Conservation (phyloP, 2,329 filamentous ascomycete species). For the Verticillium dahliae region DNA sequence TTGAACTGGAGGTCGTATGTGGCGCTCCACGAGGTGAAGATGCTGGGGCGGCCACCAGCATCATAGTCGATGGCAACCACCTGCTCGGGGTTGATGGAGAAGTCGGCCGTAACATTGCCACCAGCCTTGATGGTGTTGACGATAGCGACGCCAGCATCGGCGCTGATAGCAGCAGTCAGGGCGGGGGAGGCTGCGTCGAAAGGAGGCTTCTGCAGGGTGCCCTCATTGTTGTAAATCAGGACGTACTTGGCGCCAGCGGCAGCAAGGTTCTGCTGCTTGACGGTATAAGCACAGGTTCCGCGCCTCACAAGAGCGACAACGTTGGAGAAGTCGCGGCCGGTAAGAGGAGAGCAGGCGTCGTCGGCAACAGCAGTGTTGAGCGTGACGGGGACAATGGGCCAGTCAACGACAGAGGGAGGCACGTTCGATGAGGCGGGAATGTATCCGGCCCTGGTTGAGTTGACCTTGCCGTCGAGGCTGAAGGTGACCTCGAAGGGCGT, state of each 20-base stretch:
- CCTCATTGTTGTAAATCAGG: slow-evolving; percentile 22
- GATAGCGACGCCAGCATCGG: slow-evolving; percentile 17
- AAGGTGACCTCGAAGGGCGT: slow-evolving; percentile 22
- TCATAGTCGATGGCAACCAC: slow-evolving; percentile 15
- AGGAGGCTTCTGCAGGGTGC: slow-evolving; percentile 8
- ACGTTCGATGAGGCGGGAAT: slow-evolving; percentile 26
- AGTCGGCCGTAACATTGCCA: slow-evolving; percentile 21
- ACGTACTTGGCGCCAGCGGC: slow-evolving; percentile 20
- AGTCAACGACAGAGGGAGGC: slow-evolving; percentile 25
- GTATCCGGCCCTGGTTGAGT: slow-evolving; percentile 21
- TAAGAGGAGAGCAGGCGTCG: slow-evolving; percentile 20
- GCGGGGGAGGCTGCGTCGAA: slow-evolving; percentile 7
- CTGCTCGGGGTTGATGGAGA: slow-evolving; percentile 17
- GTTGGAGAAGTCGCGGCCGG: slow-evolving; percentile 13
- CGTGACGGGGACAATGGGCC: slow-evolving; percentile 18
- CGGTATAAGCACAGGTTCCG: slow-evolving; percentile 21
- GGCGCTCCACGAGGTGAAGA: slow-evolving; percentile 35
- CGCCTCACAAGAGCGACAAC: slow-evolving; percentile 23
- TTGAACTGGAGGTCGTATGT: slow-evolving; percentile 34
- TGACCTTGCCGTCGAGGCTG: slow-evolving; percentile 14
- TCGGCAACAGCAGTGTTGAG: slow-evolving; percentile 17
- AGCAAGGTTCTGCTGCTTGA: slow-evolving; percentile 19
- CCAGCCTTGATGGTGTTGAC: slow-evolving; percentile 17
- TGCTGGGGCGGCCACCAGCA: slow-evolving; percentile 25
- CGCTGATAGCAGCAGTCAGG: slow-evolving; percentile 15